Evolutionary conservation across 2,329 filamentous ascomycete species (phyloP).

Genomic region (Neonectria hederae): DNA sequence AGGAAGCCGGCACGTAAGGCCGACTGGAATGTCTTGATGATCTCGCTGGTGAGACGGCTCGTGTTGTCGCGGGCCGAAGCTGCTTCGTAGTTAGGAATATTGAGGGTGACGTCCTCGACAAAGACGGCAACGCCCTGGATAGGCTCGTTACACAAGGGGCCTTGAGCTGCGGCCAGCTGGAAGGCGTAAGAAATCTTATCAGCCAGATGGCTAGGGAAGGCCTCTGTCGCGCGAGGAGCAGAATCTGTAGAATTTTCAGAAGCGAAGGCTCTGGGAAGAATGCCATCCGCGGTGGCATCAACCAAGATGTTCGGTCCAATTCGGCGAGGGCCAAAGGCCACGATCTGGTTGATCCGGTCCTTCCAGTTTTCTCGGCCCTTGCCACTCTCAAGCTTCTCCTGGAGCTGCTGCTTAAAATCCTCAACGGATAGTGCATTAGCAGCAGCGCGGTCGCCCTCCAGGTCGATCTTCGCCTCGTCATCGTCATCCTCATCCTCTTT

Average conservation of each 20-base stretch:
- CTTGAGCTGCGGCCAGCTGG: constrained; percentile 88
- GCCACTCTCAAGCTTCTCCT: constrained; percentile 72
- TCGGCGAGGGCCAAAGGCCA: constrained; percentile 87
- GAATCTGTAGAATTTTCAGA: constrained; percentile 45
- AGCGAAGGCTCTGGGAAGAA: constrained; percentile 76
- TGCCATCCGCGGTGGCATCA: constrained; percentile 77
- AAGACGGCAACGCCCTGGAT: constrained; percentile 93
- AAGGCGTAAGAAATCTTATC: constrained; percentile 96
- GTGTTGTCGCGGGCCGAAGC: constrained; percentile 71
- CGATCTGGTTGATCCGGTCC: constrained; percentile 79
- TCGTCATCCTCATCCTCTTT: constrained; percentile 51
- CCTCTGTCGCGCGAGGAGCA: constrained; percentile 56
- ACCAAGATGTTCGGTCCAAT: constrained; percentile 90
- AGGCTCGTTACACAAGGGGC: constrained; percentile 91
- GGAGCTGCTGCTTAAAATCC: constrained; percentile 81
- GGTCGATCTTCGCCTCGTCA: constrained; percentile 55
- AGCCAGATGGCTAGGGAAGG: constrained; percentile 74
- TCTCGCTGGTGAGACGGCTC: constrained; percentile 87
- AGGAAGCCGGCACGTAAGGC: constrained; percentile 87
- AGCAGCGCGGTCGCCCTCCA: constrained; percentile 67
- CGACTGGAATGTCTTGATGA: constrained; percentile 88
- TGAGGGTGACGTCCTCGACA: constrained; percentile 79
- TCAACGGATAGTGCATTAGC: constrained; percentile 72
- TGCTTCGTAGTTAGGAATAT: constrained; percentile 62
- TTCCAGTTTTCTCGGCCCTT: constrained; percentile 81